Conservation (phyloP, 768 basidiomycete species). For the Porphyrellus cyaneotinctus region DNA sequence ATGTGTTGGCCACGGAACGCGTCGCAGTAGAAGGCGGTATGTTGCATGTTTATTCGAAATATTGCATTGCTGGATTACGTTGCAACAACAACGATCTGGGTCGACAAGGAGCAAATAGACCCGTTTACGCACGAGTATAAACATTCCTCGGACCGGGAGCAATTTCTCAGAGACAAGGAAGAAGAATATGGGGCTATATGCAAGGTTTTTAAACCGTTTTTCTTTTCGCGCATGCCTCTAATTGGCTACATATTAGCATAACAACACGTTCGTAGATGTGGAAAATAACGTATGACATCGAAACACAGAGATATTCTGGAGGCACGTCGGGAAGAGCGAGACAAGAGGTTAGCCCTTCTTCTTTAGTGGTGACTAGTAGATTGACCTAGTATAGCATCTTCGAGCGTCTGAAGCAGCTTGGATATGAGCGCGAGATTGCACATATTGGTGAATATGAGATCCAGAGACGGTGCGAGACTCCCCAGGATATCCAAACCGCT, state of each 20-base stretch:
- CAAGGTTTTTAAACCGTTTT: background rate
- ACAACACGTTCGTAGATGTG: conserved; percentile 3
- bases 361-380: background rate
- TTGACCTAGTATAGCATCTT: conserved; percentile 5
- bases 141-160: background rate
- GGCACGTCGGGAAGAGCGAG: background rate
- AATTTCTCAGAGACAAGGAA: conserved; percentile 1
- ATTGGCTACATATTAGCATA: background rate
- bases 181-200: background rate
- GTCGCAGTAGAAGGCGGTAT: background rate
- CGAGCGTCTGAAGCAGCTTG: background rate
- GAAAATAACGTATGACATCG: background rate
- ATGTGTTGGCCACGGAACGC: background rate
- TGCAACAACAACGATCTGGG: background rate
- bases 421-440: background rate
- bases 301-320: too few species aligned
- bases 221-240: background rate
- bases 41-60: background rate
- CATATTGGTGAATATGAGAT: background rate
- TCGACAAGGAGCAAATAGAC: conserved; percentile 9
- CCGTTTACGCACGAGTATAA: background rate
- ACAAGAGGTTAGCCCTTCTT: background rate
- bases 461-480: background rate
- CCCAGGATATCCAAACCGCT: background rate
- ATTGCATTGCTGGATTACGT: background rate